These are phyloP conservation scores for Westerdykella sp. DNA, from an alignment of 2,329 filamentous ascomycete species.

Conservation along the genomic window DNA sequence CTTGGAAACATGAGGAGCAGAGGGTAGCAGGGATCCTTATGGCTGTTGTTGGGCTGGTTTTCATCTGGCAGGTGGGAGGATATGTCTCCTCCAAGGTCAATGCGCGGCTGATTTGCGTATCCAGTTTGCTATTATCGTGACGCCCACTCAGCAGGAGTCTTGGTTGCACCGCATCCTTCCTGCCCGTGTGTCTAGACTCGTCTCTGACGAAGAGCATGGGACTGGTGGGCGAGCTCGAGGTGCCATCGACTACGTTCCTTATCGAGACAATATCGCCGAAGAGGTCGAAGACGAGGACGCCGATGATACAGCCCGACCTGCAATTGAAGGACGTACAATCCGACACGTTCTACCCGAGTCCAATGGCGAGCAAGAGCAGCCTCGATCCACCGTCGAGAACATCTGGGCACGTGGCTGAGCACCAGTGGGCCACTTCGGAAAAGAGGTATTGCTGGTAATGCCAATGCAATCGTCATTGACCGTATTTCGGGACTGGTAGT, in stretches of 20 bases:
- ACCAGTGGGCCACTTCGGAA: background rate
- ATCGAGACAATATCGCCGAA: constrained; percentile 29
- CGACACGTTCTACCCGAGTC: background rate
- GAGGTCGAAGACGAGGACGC: constrained; percentile 14
- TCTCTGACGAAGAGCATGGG: constrained; percentile 25
- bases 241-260: constrained; percentile 30
- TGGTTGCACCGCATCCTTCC: constrained; percentile 29
- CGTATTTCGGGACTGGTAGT: too few species aligned
- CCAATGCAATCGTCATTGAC: too few species aligned
- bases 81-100: background rate
- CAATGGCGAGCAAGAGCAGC: constrained; percentile 9
- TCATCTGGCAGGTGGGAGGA: constrained; percentile 27
- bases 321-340: constrained; percentile 15
- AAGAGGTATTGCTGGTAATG: too few species aligned
- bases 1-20: constrained; percentile 54
- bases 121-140: constrained; percentile 27
- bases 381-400: constrained; percentile 19
- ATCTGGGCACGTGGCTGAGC: constrained; percentile 16
- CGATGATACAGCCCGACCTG: constrained; percentile 11
- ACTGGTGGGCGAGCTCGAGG: constrained; percentile 11
- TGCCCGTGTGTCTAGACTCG: constrained; percentile 26
- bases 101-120: background rate
- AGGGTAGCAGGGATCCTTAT: constrained; percentile 51
- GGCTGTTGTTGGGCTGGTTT: constrained; percentile 38
- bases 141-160: constrained; percentile 25